phyloP scores from a whole-genome alignment of 306 rosid genomes.

The Sindora glabra region DNA sequence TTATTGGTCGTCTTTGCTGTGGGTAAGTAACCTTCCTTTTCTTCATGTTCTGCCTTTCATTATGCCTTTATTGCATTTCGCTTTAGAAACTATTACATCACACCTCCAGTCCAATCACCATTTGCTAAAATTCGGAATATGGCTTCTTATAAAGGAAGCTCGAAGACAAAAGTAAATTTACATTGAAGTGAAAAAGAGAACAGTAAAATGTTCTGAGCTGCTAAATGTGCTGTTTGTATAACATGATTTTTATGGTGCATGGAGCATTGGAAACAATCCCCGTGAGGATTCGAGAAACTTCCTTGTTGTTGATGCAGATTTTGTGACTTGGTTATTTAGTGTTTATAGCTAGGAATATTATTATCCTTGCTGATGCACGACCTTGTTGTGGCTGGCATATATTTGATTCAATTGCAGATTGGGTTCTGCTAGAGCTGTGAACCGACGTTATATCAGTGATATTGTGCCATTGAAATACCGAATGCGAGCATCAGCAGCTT shows the following conservation, averaged over 20 bases:
- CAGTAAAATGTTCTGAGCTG: too few species aligned
- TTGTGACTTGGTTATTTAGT: background rate
- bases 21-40: constrained; percentile 60
- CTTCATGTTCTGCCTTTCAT: constrained; percentile 3
- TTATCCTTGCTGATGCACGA: background rate
- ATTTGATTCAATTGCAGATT: constrained; percentile 43
- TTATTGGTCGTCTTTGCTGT: constrained; percentile 88
- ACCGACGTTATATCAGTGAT: constrained; percentile 93
- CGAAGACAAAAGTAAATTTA: too few species aligned
- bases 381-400: constrained; percentile 2
- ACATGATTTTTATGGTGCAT: too few species aligned
- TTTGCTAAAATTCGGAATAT: too few species aligned
- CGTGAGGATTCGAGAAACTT: too few species aligned
- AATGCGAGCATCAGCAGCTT: constrained; percentile 98
- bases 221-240: too few species aligned
- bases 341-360: constrained; percentile 6
- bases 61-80: too few species aligned
- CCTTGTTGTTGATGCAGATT: background rate
- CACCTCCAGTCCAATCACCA: too few species aligned
- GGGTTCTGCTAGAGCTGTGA: constrained; percentile 99
- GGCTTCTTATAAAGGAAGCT: too few species aligned
- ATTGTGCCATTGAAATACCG: constrained; percentile 82
- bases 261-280: too few species aligned
- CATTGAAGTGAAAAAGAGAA: too few species aligned
- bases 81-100: too few species aligned